Evolutionary conservation across 441 rosid species (phyloP).

Genomic region (Populus trichocarpa): DNA sequence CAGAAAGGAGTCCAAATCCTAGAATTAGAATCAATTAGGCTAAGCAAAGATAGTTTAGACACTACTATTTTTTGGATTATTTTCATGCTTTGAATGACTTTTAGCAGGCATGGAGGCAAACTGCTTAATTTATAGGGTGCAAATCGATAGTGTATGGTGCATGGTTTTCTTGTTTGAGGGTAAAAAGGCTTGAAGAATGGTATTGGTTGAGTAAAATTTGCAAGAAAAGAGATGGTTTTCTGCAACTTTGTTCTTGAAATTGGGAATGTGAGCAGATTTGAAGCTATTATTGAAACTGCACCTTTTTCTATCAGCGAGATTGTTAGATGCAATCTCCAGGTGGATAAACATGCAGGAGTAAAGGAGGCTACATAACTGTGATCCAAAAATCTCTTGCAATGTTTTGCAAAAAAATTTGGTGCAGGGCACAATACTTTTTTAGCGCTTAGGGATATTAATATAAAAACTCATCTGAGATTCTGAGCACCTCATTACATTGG

Average conservation of each 20-base stretch:
- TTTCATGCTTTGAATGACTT: neutral
- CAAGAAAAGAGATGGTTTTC: constrained; percentile 1
- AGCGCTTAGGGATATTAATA: no score
- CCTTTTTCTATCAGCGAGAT: neutral
- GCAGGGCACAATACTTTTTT: neutral
- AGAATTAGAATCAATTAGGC: neutral
- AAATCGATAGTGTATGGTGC: neutral
- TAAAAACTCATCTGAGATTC: no score
- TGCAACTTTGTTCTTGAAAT: constrained; percentile 2
- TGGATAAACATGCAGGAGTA: neutral
- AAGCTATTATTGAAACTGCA: neutral
- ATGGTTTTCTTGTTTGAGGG: neutral
- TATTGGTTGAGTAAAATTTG: constrained; percentile 7
- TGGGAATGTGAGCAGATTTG: constrained; percentile 11
- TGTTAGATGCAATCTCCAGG: neutral
- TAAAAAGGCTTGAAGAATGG: constrained; percentile 1
- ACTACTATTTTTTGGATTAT: constrained; percentile 8
- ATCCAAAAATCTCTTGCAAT: neutral
- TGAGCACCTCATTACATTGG: no score
- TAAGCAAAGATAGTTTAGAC: neutral
- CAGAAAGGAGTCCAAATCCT: neutral
- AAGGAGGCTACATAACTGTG: neutral
- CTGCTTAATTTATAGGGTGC: constrained; percentile 1
- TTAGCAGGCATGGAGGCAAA: neutral
- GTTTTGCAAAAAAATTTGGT: neutral